Evolutionary conservation across 169 alveolate species (phyloP), one percentile per base, ranked within the genome.

Genomic region (Besnoitia besnoiti): DNA sequence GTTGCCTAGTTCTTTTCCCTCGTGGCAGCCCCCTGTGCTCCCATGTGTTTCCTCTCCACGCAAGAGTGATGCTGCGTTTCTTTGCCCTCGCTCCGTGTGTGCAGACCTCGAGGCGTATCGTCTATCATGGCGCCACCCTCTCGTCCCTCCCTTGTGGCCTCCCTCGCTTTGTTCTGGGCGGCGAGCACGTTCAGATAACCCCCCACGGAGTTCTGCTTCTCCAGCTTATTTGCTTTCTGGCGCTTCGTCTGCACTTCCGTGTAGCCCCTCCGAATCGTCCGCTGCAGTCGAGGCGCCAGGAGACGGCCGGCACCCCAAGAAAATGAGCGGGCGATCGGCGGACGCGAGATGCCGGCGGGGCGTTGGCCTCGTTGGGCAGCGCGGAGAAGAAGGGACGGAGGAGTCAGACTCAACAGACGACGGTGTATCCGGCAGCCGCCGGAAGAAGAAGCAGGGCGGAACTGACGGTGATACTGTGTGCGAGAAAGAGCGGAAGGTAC

Each of bases 101-200:
- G 46, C 80, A 33, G 39, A n/a, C n/a, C 21, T 8, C 5, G n/a
- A 55, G 30, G 67, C 67, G n/a, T 0, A n/a, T n/a, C 67, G 67
- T 16, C 67, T 55, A 5, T 1, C 40, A n/a, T 77, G 87, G 87
- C 49, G 87, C 49, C 87, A 77, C 40, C 87, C 87, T n/a, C 87
- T 2, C 33, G 59, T 77, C 33, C 87, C 87, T 12, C 87, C 87
- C 16, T 14, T 42, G 61, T 77, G 10, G 87, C 87, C 80, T n/a
- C 44, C 61, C n/a, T 42, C 87, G 44, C 59, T 10, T 12, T 42
- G 82, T 73, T 8, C 82, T 73, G 77, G 77, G 40, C 37, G 77
- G 5, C 33, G 14, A 8, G 30, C 37, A n/a, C 77, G 37, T 61
- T 8, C 77, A 10, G 14, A 8, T 61, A 30, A 19, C 12, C 37